Percentiles rank a stretch among this genome's conserved stretches.
phyloP scores from a whole-genome alignment of 1,284 basidiomycete genomes.

The Heterobasidion parviporum region DNA sequence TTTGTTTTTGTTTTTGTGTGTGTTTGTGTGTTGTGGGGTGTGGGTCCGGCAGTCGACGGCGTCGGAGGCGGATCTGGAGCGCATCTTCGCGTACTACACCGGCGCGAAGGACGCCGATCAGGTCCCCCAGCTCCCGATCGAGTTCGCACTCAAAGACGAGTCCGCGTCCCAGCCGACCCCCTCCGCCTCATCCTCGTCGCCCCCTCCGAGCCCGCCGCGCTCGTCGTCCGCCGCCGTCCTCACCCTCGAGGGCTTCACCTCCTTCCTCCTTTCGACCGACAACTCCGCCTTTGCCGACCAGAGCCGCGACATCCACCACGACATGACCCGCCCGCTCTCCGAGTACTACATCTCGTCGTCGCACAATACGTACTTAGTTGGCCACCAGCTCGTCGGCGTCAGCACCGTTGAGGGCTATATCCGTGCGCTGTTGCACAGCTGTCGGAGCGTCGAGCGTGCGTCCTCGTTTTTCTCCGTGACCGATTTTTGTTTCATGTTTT shows the following conservation, averaged over 20 bases:
- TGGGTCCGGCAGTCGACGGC: neutral
- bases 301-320: conserved; percentile 36
- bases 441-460: conserved; percentile 87
- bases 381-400: conserved; percentile 88
- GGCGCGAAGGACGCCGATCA: conserved; percentile 8
- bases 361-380: conserved; percentile 97
- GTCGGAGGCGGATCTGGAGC: conserved; percentile 32
- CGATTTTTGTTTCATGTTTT: neutral
- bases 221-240: neutral
- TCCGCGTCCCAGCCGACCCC: neutral
- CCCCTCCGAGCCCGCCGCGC: neutral
- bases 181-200: conserved; percentile 7
- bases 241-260: conserved; percentile 56
- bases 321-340: conserved; percentile 77
- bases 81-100: conserved; percentile 50
- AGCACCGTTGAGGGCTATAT: conserved; percentile 97
- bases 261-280: conserved; percentile 68
- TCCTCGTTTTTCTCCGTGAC: neutral
- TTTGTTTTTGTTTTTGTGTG: too few species aligned
- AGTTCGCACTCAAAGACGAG: conserved; percentile 2
- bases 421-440: conserved; percentile 83
- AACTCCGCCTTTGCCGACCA: conserved; percentile 50
- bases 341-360: conserved; percentile 93
- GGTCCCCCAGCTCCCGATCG: conserved; percentile 18
- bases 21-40: too few species aligned